Evolutionary conservation across 2,329 filamentous ascomycete genomes (phyloP).

Genomic region (Elsinoe ampelina): DNA sequence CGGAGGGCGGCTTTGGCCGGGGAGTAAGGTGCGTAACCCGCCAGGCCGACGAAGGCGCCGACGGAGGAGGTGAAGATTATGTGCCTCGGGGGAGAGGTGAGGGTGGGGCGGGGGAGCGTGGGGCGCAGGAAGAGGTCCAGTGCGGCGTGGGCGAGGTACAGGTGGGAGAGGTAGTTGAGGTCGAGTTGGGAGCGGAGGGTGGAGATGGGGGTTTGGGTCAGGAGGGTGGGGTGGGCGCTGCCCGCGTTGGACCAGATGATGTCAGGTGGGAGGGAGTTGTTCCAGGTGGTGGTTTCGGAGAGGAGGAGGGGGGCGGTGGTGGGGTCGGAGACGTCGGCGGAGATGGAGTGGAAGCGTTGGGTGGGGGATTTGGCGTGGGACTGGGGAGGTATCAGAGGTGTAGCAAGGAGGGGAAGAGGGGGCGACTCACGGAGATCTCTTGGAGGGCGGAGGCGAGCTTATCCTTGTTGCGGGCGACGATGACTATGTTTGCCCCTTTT

Average conservation of each 20-base stretch:
- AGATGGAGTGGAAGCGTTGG: slow-evolving; percentile 76
- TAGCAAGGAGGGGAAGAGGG: slow-evolving; percentile 13
- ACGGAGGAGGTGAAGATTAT: slow-evolving; percentile 80
- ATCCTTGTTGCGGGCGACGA: slow-evolving; percentile 66
- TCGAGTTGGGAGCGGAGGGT: slow-evolving; percentile 74
- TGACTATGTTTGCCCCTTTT: slow-evolving; percentile 78
- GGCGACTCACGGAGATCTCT: slow-evolving; percentile 36
- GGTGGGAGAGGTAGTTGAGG: slow-evolving; percentile 79
- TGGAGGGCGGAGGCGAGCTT: slow-evolving; percentile 66
- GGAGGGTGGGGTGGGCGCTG: slow-evolving; percentile 62
- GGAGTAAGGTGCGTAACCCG: slow-evolving; percentile 75
- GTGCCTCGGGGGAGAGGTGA: slow-evolving; percentile 53
- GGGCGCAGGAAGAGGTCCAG: slow-evolving; percentile 61
- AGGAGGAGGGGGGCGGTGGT: slow-evolving; percentile 63
- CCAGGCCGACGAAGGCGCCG: slow-evolving; percentile 63
- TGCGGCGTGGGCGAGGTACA: slow-evolving; percentile 75
- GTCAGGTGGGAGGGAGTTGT: slow-evolving; percentile 62
- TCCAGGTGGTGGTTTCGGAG: slow-evolving; percentile 66
- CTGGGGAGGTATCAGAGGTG: slow-evolving; percentile 36
- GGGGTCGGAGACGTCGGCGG: slow-evolving; percentile 66
- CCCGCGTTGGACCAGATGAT: slow-evolving; percentile 89
- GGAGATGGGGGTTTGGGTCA: slow-evolving; percentile 61
- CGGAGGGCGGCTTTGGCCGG: slow-evolving; percentile 80
- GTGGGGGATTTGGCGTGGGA: slow-evolving; percentile 54
- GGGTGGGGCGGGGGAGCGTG: slow-evolving; percentile 32